Evolutionary conservation across 305 asterid species (phyloP).

Genomic region (Solanum chacoense): DNA sequence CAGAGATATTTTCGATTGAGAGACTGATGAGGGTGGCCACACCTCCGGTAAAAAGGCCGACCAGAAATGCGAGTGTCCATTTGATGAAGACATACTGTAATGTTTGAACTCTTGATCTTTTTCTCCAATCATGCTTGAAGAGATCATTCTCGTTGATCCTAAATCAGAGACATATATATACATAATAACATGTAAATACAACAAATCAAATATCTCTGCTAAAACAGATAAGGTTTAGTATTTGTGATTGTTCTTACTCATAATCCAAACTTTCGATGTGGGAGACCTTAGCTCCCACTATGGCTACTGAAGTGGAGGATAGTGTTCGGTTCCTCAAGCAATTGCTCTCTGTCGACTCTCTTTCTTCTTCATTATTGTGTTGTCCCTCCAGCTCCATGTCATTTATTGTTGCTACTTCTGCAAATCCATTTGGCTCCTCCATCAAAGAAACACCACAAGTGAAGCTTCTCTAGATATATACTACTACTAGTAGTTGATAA

Average conservation of each 20-base stretch:
- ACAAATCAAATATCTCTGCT: background rate
- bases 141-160: slow-evolving; percentile 91
- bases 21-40: slow-evolving; percentile 73
- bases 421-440: slow-evolving; percentile 29
- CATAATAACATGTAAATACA: background rate
- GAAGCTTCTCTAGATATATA: background rate
- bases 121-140: slow-evolving; percentile 96
- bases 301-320: slow-evolving; percentile 58
- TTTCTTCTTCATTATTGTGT: slow-evolving; percentile 11
- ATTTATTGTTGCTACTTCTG: slow-evolving; percentile 17
- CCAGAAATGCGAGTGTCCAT: slow-evolving; percentile 72
- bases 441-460: background rate
- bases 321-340: slow-evolving; percentile 37
- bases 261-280: slow-evolving; percentile 86
- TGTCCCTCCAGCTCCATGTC: slow-evolving; percentile 3
- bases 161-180: background rate
- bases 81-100: slow-evolving; percentile 65
- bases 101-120: slow-evolving; percentile 67
- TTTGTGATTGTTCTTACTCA: slow-evolving; percentile 40
- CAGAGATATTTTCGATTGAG: slow-evolving; percentile 76
- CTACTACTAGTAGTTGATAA: background rate
- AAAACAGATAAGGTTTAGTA: background rate
- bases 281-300: slow-evolving; percentile 77
- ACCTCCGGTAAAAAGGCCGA: slow-evolving; percentile 74
- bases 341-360: slow-evolving; percentile 49